These are phyloP conservation scores for Penicillium sp. DNA, from an alignment of 2,329 filamentous ascomycete species.

Conservation along the genomic window DNA sequence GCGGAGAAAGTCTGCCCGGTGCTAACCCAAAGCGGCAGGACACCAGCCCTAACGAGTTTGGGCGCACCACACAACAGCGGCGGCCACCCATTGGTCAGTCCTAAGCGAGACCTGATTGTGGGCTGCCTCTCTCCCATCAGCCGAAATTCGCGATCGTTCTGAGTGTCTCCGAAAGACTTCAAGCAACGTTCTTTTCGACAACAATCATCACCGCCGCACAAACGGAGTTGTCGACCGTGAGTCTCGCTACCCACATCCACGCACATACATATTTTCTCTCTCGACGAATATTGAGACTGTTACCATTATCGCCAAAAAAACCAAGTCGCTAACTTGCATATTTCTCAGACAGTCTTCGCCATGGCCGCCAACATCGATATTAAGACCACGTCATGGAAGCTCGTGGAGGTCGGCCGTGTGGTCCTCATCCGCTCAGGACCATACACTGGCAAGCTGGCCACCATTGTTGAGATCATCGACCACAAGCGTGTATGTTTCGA, in stretches of 20 bases:
- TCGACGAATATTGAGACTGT: background rate
- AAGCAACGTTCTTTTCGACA: slow-evolving; percentile 40
- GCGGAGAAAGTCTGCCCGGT: background rate
- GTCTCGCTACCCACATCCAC: slow-evolving; percentile 20
- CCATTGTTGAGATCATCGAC: slow-evolving; percentile 99
- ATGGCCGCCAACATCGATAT: slow-evolving; percentile 81
- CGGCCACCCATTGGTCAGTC: slow-evolving; percentile 24
- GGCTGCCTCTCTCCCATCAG: slow-evolving; percentile 24
- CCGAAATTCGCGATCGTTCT: slow-evolving; percentile 36
- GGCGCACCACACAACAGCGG: slow-evolving; percentile 20
- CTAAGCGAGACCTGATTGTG: slow-evolving; percentile 41
- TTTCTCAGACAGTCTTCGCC: slow-evolving; percentile 57
- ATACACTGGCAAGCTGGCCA: slow-evolving; percentile 79
- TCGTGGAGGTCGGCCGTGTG: slow-evolving; percentile 97
- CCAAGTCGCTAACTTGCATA: slow-evolving; percentile 8
- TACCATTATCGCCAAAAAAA: background rate
- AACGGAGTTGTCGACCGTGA: slow-evolving; percentile 41
- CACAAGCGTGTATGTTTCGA: slow-evolving; percentile 91
- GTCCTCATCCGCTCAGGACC: slow-evolving; percentile 84
- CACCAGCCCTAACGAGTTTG: slow-evolving; percentile 30
- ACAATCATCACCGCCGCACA: slow-evolving; percentile 33
- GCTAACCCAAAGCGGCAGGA: background rate
- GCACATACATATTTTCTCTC: background rate
- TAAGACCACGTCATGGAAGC: slow-evolving; percentile 82
- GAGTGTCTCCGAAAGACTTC: slow-evolving; percentile 31